A percentile compares a stretch with the other conserved stretches of the same genome.
These are phyloP conservation scores for Massariosphaeria phaeospora DNA, from an alignment of 495 filamentous ascomycete species.

Conservation along the genomic window DNA sequence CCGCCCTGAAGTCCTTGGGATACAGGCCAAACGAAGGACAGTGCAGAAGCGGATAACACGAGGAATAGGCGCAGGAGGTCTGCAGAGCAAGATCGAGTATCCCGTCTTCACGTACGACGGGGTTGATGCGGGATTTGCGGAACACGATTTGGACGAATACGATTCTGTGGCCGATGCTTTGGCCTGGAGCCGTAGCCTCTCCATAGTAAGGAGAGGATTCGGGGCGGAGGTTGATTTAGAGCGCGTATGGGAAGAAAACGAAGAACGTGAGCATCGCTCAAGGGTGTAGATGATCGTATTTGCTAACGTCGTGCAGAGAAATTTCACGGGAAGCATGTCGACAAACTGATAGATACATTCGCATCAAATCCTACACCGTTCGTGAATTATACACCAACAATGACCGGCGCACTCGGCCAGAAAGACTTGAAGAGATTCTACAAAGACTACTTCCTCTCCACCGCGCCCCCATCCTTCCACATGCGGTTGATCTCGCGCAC, in stretches of 20 bases:
- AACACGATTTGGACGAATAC: constrained; percentile 51
- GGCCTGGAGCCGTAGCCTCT: constrained; percentile 50
- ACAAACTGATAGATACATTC: constrained; percentile 52
- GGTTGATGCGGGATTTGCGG: constrained; percentile 47
- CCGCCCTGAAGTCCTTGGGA: constrained; percentile 53
- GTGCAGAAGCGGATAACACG: constrained; percentile 48
- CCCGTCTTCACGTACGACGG: constrained; percentile 42
- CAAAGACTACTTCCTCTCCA: constrained; percentile 64
- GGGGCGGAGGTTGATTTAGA: constrained; percentile 57
- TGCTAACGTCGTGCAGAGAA: constrained; percentile 34
- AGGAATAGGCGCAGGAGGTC: constrained; percentile 51
- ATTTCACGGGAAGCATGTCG: constrained; percentile 32
- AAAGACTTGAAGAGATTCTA: constrained; percentile 68
- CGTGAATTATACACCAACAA: constrained; percentile 51
- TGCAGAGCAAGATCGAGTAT: constrained; percentile 43
- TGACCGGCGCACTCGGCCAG: constrained; percentile 71
- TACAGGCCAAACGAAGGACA: constrained; percentile 56
- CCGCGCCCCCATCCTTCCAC: constrained; percentile 60
- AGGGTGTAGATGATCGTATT: neutral
- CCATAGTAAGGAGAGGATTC: constrained; percentile 50
- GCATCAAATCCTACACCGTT: constrained; percentile 53
- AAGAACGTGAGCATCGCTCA: constrained; percentile 47
- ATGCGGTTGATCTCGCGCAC: constrained; percentile 72
- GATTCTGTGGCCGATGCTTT: constrained; percentile 45
- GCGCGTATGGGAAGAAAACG: constrained; percentile 54